Evolutionary conservation across 2,329 filamentous ascomycete species (phyloP).

Genomic region (Claviceps capensis): DNA sequence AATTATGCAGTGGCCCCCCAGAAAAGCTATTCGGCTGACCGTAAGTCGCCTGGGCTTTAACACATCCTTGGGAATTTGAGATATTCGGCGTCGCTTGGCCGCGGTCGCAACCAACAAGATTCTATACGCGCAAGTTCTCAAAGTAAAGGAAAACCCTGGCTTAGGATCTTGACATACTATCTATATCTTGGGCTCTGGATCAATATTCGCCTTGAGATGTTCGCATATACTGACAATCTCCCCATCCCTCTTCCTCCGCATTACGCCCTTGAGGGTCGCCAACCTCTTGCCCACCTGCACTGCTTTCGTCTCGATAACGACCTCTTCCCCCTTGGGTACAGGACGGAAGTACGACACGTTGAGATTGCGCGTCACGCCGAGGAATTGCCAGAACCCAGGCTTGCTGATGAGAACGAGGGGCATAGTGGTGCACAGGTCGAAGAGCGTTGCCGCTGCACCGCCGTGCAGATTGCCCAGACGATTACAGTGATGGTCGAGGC

Average conservation of each 20-base stretch:
- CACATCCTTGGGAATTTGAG: no score
- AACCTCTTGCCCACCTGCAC: constrained; percentile 43
- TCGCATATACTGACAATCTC: constrained; percentile 43
- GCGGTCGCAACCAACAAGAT: no score
- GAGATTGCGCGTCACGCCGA: constrained; percentile 53
- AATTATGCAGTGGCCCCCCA: no score
- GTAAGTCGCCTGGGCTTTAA: no score
- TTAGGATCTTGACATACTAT: constrained; percentile 6
- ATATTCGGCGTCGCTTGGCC: no score
- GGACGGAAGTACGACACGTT: constrained; percentile 56
- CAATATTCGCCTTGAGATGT: constrained; percentile 51
- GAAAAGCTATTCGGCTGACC: no score
- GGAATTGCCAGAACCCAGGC: constrained; percentile 45
- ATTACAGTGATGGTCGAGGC: constrained; percentile 39
- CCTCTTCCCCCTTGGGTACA: constrained; percentile 33
- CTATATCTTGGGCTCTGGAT: constrained; percentile 26
- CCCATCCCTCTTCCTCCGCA: constrained; percentile 39
- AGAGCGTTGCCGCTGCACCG: constrained; percentile 50
- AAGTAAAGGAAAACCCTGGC: neutral
- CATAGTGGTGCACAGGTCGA: constrained; percentile 51
- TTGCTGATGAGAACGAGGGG: constrained; percentile 41
- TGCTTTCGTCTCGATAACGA: constrained; percentile 42
- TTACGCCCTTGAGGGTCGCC: constrained; percentile 37
- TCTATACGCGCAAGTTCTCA: neutral
- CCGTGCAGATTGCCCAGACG: constrained; percentile 42